Conservation (phyloP, 2,329 filamentous ascomycete genomes). For the Hypomyces rosellus region DNA sequence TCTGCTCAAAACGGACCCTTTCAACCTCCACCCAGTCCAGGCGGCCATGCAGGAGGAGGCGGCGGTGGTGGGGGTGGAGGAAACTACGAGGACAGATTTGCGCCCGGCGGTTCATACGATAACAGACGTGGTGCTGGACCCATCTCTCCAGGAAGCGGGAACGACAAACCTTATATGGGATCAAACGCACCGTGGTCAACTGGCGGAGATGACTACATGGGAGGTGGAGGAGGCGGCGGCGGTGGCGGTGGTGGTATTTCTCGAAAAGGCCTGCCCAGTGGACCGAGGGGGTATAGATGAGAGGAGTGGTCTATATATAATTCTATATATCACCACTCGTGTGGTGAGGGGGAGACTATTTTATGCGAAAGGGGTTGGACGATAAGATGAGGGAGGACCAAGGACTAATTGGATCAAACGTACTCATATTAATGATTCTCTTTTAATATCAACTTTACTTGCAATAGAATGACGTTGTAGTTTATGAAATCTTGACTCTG, state of each 20-base stretch:
- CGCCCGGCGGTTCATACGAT: slow-evolving; percentile 40
- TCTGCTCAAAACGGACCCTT: slow-evolving; percentile 38
- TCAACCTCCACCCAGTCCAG: slow-evolving; percentile 32
- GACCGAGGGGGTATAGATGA: slow-evolving; percentile 37
- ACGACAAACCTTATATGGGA: slow-evolving; percentile 36
- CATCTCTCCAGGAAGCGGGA: slow-evolving; percentile 13
- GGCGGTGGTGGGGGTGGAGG: slow-evolving; percentile 23
- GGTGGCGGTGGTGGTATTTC: slow-evolving; percentile 27
- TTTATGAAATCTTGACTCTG: no score
- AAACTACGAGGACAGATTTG: slow-evolving; percentile 42
- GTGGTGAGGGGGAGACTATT: no score
- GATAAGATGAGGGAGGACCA: neutral
- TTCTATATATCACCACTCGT: neutral
- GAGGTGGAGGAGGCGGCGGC: slow-evolving; percentile 22
- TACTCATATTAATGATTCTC: slow-evolving; percentile 11
- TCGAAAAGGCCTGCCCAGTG: slow-evolving; percentile 38
- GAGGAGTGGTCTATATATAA: neutral
- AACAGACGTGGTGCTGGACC: slow-evolving; percentile 9
- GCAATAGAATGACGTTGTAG: neutral
- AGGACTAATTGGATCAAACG: neutral
- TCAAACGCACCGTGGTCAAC: slow-evolving; percentile 43
- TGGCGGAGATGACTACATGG: slow-evolving; percentile 30
- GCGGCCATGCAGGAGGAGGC: slow-evolving; percentile 2
- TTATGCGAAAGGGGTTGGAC: neutral
- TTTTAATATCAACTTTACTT: neutral